Base-by-base conservation (phyloP, 2,329 filamentous ascomycete species). In the Calonectria naviculata region DNA sequence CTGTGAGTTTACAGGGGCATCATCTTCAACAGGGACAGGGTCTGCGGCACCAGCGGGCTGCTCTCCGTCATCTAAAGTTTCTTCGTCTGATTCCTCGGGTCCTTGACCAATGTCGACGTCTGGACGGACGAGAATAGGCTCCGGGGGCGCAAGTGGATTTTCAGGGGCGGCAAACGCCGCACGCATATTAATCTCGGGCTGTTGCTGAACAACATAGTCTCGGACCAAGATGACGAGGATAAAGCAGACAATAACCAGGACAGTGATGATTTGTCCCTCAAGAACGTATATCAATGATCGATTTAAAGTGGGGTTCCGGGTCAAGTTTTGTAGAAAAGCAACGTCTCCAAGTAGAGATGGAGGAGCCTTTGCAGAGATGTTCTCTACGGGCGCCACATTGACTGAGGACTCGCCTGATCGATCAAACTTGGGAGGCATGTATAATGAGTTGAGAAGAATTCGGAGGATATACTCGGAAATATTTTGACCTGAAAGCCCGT, bases 131-230 rank as follows among this genome's bases (percentile, higher is more conserved):
- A 74, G 71, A 38, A 77, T 73, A 12, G 76, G 75, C 36, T 79
- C 78, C 31, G 75, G 76, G n/a, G 73, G 68, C 9, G 68, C 71
- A 3, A 79, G 71, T 5, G 79, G 77, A 36, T 83, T 80, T 41
- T 81, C 82, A 17, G 78, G 78, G 9, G 86, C 89, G 13, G 88
- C 90, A 78, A 92, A 89, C 4, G 89, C 90, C 10, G 89, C 92
- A 0, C 91, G 93, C 86, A 97, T 92, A 78, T 97, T 97, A 76
- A 97, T 93, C 74, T 95, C 93, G 6, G 96, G 97, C 80, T 99
- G 97, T 81, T 99, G 97, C 81, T 99, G 97, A 12, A 99, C 95
- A 62, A 99, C 97, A 89, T 98, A 99, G 84, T 99, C 97, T 56
- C 97, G 88, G 56, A 99, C 98, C 5, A 99, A 85, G 76, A 99